Evolutionary conservation across 2,329 filamentous ascomycete genomes (phyloP).

Genomic region (Xylaria digitata): DNA sequence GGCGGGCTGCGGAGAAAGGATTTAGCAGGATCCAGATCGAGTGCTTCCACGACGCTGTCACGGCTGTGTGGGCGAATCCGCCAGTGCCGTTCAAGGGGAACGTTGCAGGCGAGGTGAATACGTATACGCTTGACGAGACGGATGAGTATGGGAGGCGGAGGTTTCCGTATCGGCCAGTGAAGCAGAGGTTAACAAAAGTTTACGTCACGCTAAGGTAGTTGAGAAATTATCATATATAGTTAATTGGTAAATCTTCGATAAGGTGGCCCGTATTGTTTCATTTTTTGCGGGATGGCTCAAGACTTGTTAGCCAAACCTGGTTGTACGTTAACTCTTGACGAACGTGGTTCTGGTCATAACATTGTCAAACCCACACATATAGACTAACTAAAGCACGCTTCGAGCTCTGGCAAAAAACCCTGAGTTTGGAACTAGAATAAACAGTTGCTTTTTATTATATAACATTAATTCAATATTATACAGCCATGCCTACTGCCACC

Average conservation of each 20-base stretch:
- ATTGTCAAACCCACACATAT: not conserved
- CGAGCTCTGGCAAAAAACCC: no score
- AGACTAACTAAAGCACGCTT: not conserved
- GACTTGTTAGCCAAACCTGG: not conserved
- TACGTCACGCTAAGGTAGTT: conserved; percentile 29
- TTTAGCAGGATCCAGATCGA: conserved; percentile 32
- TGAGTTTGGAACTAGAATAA: not conserved
- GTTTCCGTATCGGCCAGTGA: conserved; percentile 30
- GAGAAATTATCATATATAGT: not conserved
- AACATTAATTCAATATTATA: conserved; percentile 3
- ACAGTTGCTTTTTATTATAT: not conserved
- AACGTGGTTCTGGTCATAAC: not conserved
- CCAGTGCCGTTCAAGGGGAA: conserved; percentile 27
- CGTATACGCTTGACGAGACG: conserved; percentile 24
- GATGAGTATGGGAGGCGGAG: conserved; percentile 16
- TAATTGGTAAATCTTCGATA: not conserved
- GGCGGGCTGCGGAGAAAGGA: conserved; percentile 24
- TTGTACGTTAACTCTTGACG: not conserved
- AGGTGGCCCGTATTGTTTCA: not conserved
- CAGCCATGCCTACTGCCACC: not conserved
- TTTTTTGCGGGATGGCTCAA: not conserved
- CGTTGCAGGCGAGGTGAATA: conserved; percentile 28
- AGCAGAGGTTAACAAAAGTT: conserved; percentile 30
- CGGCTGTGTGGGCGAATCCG: conserved; percentile 34
- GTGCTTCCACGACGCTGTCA: conserved; percentile 36